A percentile compares a stretch with the other conserved stretches of the same genome.
phyloP scores from a whole-genome alignment of 2,329 filamentous ascomycete genomes.

The Alternaria alternata region DNA sequence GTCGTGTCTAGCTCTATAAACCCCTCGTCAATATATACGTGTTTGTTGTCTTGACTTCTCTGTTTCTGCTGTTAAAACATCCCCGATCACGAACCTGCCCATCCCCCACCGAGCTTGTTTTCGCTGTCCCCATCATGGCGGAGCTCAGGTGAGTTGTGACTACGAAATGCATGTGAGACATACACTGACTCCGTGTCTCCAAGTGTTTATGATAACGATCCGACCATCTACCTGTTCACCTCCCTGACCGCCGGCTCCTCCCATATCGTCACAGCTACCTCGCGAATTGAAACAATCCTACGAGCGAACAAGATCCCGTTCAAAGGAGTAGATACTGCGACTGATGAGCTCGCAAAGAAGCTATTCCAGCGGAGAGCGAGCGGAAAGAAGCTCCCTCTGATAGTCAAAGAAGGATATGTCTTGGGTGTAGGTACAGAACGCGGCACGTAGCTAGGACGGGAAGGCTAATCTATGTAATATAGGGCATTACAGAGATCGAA shows the following conservation, averaged over 20 bases:
- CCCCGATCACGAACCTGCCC: neutral
- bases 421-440: slow-evolving; percentile 73
- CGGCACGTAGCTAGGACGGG: neutral
- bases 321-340: slow-evolving; percentile 89
- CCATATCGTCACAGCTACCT: slow-evolving; percentile 95
- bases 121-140: slow-evolving; percentile 29
- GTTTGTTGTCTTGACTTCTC: neutral
- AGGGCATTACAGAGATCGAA: slow-evolving; percentile 94
- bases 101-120: neutral
- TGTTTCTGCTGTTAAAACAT: neutral
- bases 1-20: slow-evolving; percentile 7
- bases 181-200: neutral
- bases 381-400: slow-evolving; percentile 85
- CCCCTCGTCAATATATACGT: neutral
- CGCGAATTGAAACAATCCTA: slow-evolving; percentile 93
- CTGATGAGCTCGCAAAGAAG: slow-evolving; percentile 85
- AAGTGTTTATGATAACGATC: slow-evolving; percentile 43
- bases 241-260: slow-evolving; percentile 95
- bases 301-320: slow-evolving; percentile 95
- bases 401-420: slow-evolving; percentile 87
- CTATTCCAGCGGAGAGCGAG: slow-evolving; percentile 86
- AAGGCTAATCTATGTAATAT: slow-evolving; percentile 7
- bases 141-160: slow-evolving; percentile 45
- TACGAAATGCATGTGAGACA: neutral
- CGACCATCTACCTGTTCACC: slow-evolving; percentile 87